Evolutionary conservation across 352 stramenopile species (phyloP).

Genomic region (Phytophthora kernoviae): DNA sequence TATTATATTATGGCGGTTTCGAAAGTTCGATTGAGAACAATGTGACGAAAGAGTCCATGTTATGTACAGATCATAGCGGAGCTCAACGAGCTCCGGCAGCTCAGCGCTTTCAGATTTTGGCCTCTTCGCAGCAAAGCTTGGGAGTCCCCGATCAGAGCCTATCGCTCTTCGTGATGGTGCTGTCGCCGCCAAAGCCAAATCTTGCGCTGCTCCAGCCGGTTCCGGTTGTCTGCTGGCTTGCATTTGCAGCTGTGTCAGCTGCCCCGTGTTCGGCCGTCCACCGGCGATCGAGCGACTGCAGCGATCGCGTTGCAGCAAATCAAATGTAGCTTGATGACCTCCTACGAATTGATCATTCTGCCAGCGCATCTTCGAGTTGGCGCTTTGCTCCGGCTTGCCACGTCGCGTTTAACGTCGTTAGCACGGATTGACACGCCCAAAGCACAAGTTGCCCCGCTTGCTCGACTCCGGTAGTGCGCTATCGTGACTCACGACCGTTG

Average conservation of each 20-base stretch:
- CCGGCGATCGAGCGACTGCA: neutral
- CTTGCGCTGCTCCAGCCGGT: neutral
- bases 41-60: too few relatives aligned
- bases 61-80: too few relatives aligned
- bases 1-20: too few relatives aligned
- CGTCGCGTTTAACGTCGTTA: slow-evolving; percentile 6
- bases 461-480: too few relatives aligned
- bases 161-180: slow-evolving; percentile 2
- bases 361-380: neutral
- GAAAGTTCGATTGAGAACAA: too few relatives aligned
- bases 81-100: too few relatives aligned
- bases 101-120: too few relatives aligned
- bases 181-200: neutral
- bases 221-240: neutral
- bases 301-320: slow-evolving; percentile 7
- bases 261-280: neutral
- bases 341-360: neutral
- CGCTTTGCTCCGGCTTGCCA: slow-evolving; percentile 2
- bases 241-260: neutral
- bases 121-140: neutral
- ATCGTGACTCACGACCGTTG: slow-evolving; percentile 18
- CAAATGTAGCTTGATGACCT: neutral
- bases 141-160: neutral
- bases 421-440: neutral
- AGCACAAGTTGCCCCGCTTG: neutral